Conservation (phyloP, 1,139 yeast genomes). For the Protomyces gravidus region DNA sequence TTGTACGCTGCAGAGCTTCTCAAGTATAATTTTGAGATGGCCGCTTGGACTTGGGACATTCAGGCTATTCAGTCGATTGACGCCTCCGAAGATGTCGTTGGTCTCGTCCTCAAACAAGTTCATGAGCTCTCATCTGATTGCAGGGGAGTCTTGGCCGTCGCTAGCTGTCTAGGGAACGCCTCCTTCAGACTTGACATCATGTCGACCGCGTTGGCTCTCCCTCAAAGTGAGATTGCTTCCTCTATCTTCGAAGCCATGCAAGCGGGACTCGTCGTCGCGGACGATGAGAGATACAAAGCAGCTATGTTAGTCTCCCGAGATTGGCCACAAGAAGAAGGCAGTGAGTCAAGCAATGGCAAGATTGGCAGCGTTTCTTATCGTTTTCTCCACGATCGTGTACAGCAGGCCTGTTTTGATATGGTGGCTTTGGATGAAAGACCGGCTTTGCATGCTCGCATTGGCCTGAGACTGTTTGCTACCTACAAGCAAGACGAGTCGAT, state of each 20-base stretch:
- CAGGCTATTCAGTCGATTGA: constrained; percentile 4
- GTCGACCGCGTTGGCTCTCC: not conserved
- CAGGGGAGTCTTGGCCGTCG: constrained; percentile 12
- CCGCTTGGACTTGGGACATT: constrained; percentile 23
- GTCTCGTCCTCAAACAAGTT: constrained; percentile 17
- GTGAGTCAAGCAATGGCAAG: not conserved
- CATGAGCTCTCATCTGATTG: constrained; percentile 1
- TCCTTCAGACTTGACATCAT: constrained; percentile 17
- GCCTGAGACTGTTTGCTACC: constrained; percentile 2
- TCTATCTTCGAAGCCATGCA: constrained; percentile 16
- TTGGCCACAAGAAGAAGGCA: not conserved
- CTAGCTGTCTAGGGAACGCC: constrained; percentile 20
- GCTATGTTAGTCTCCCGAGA: constrained; percentile 6
- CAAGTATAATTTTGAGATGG: constrained; percentile 5
- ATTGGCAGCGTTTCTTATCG: constrained; percentile 18
- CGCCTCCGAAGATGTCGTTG: constrained; percentile 21
- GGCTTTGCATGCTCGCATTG: constrained; percentile 8
- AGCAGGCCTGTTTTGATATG: constrained; percentile 25
- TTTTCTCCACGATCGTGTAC: constrained; percentile 26
- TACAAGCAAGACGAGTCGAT: not conserved
- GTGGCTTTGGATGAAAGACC: constrained; percentile 7
- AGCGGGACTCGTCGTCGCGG: constrained; percentile 18
- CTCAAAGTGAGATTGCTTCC: constrained; percentile 10
- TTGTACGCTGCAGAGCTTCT: constrained; percentile 3
- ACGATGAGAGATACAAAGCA: constrained; percentile 10